Evolutionary conservation across 2,329 filamentous ascomycete species (phyloP), one percentile per base, ranked within the genome.

Genomic region (Alternaria panax): DNA sequence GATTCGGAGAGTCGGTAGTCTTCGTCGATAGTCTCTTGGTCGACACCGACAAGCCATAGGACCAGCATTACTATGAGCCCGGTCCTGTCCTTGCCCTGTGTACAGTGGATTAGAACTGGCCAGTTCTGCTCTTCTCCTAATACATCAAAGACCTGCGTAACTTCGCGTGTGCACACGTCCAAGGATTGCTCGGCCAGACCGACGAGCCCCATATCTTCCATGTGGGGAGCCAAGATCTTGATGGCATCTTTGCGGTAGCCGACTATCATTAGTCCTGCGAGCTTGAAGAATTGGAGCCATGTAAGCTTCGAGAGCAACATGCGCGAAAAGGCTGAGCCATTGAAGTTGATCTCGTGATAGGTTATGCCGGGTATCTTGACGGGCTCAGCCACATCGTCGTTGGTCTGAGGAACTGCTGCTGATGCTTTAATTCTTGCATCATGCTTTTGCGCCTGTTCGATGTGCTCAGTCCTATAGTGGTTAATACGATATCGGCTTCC

Each of bases 31-130:
- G 87, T 89, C 0, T 83, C 74, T 1, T 81, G 58, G 0, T 87
- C 85, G 1, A 91, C 74, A 27, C 73, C 79, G 4, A 91, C 81
- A 11, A 91, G 79, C 69, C 94, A 82, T 20, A 96, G 79, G 0
- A 90, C 77, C 4, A 96, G 80, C 40, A 90, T 81, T 5, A 92
- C 82, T 11, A 91, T 82, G 12, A 96, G 80, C 0, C 93, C 93
- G 1, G 88, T 93, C 2, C 93, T 86, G 72, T 96, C 93, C 75
- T 96, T 97, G 58, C 93, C 93, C 71, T 96, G 92, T 0, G 92
- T 95, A 77, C 93, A 97, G 77, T 96, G 92, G 2, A 95, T 80
- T 7, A 96, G 74, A 1, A 88, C 77, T 0, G 92, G 92, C 63
- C 88, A 87, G 16, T 82, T 82, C 0, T 75, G 67, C 2, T 80